Conservation (phyloP, 169 alveolate genomes). For the Cyclospora cayetanensis region DNA sequence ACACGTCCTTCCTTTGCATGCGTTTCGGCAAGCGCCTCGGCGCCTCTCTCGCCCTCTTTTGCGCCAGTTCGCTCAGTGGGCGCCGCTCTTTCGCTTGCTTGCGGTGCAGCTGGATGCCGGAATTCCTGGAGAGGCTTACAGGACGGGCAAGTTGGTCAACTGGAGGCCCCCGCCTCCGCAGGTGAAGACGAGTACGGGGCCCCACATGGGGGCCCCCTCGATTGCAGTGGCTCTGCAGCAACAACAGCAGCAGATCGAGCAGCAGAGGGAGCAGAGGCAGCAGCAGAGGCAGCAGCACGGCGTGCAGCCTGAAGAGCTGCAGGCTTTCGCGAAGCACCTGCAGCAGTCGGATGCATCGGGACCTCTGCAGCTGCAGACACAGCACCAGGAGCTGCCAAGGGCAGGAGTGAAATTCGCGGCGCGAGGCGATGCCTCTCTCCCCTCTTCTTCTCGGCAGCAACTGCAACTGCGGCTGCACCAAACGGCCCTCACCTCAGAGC, state of each 20-base stretch:
- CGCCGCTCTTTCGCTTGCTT: neutral
- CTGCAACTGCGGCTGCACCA: neutral
- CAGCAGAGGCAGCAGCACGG: neutral
- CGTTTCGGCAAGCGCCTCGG: too few species aligned
- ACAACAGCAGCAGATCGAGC: neutral
- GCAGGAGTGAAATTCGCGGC: neutral
- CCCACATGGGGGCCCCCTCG: neutral
- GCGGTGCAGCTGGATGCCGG: constrained; percentile 10
- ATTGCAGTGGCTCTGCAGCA: neutral
- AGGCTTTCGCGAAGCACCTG: neutral
- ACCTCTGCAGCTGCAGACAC: neutral
- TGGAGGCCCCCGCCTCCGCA: constrained; percentile 14
- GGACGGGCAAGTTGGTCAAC: constrained; percentile 18
- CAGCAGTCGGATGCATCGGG: neutral
- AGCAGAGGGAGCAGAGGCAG: neutral
- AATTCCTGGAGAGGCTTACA: constrained; percentile 40
- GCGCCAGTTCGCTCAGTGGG: neutral
- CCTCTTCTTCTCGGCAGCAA: neutral
- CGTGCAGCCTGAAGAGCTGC: neutral
- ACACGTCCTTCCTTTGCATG: too few species aligned
- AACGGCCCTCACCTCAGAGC: neutral
- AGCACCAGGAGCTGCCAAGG: neutral
- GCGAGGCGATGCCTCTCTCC: neutral
- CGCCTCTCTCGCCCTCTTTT: neutral
- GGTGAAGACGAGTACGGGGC: neutral